These are phyloP conservation scores for Lunularia cruciata DNA, from an alignment of 225 moss, liverwort and hornwort genomes.

Conservation along the genomic window DNA sequence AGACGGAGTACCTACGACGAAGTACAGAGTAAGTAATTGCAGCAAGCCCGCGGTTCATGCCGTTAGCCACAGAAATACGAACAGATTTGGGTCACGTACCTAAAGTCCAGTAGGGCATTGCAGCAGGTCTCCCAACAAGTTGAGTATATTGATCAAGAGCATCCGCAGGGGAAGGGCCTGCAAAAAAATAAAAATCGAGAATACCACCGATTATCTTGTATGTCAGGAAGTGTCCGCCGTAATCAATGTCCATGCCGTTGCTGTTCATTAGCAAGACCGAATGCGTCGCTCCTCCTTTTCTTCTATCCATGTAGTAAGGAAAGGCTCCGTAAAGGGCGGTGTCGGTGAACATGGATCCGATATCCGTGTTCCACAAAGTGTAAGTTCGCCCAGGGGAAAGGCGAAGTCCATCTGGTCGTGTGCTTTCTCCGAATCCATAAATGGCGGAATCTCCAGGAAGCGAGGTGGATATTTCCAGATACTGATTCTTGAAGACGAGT, in stretches of 20 bases:
- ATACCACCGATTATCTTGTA: conserved; percentile 30
- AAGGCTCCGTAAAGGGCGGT: conserved; percentile 39
- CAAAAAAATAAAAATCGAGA: conserved; percentile 36
- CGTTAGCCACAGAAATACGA: no score
- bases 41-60: no score
- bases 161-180: conserved; percentile 24
- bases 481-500: conserved; percentile 49
- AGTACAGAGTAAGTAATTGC: no score
- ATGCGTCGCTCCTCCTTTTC: conserved; percentile 27
- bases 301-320: conserved; percentile 40
- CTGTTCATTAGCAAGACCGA: conserved; percentile 35
- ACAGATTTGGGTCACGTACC: conserved; percentile 26
- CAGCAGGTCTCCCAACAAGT: conserved; percentile 32
- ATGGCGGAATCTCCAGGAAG: conserved; percentile 28
- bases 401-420: conserved; percentile 37
- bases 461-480: conserved; percentile 39
- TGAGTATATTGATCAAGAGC: conserved; percentile 37
- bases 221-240: conserved; percentile 19
- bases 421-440: conserved; percentile 47
- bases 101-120: conserved; percentile 36
- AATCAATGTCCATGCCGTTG: conserved; percentile 37
- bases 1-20: no score
- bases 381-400: conserved; percentile 28
- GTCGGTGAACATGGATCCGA: conserved; percentile 25
- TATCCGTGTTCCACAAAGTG: conserved; percentile 39